These are phyloP conservation scores for Protostelium mycophagum DNA, from an alignment of 78 protist species.

Conservation along the genomic window DNA sequence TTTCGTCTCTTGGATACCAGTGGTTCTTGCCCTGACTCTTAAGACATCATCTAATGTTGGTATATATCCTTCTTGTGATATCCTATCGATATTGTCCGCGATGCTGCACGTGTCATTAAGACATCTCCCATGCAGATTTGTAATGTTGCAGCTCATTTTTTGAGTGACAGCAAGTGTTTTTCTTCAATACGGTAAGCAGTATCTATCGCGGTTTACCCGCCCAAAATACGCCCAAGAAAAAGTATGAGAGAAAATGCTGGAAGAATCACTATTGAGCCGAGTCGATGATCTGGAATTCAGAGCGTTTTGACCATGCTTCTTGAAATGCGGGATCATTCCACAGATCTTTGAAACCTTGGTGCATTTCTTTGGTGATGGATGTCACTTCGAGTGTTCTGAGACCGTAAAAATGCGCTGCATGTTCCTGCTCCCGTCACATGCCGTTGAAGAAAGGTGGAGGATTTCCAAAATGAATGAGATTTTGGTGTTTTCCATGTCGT, in stretches of 20 bases:
- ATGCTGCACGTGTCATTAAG: too few species aligned
- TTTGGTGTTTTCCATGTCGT: too few species aligned
- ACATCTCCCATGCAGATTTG: too few species aligned
- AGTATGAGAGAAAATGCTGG: not conserved
- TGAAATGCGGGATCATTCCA: not conserved
- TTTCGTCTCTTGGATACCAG: conserved; percentile 82
- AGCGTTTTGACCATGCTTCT: not conserved
- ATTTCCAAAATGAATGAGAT: too few species aligned
- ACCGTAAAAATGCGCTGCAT: not conserved
- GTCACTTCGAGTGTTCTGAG: not conserved
- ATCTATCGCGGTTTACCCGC: too few species aligned
- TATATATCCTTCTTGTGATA: conserved; percentile 11
- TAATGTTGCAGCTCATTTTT: too few species aligned
- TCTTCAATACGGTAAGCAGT: too few species aligned
- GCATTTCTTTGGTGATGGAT: not conserved
- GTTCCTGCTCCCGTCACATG: not conserved
- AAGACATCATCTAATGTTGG: conserved; percentile 89
- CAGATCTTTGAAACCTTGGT: not conserved
- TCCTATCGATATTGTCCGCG: not conserved
- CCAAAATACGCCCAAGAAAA: too few species aligned
- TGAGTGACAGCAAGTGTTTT: too few species aligned
- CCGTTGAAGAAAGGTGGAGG: not conserved
- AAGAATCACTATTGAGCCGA: not conserved
- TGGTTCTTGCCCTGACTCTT: conserved; percentile 82
- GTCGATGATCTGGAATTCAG: not conserved